phyloP scores from a whole-genome alignment of 2,329 filamentous ascomycete genomes.

The Pseudogymnoascus destructans region DNA sequence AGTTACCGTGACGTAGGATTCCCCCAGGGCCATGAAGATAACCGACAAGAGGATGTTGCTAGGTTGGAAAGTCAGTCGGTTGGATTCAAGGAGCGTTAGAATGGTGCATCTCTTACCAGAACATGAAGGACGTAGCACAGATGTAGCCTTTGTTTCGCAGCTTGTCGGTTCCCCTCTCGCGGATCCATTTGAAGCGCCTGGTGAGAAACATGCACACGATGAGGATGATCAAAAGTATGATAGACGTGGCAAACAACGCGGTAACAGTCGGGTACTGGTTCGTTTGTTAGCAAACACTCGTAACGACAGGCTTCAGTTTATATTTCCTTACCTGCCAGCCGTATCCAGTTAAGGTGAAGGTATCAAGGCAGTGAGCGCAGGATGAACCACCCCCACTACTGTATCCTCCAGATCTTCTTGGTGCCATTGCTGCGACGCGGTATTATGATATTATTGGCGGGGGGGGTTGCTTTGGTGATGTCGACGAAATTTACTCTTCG shows the following conservation, averaged over 20 bases:
- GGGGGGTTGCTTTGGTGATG: not conserved
- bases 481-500: not conserved
- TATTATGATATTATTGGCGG: not conserved
- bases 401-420: constrained; percentile 4
- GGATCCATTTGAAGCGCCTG: not conserved
- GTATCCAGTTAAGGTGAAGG: not conserved
- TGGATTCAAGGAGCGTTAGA: not conserved
- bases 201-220: not conserved
- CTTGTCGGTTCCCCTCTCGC: not conserved
- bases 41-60: not conserved
- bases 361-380: not conserved
- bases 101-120: not conserved
- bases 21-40: not conserved
- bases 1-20: not conserved
- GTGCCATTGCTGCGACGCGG: not conserved
- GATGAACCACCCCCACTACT: not conserved
- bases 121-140: not conserved
- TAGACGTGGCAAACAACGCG: not conserved
- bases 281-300: not conserved
- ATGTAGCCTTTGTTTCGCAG: not conserved
- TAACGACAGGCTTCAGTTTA: not conserved
- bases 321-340: not conserved
- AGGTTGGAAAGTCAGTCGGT: not conserved
- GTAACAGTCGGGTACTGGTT: not conserved
- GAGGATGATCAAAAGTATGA: not conserved